Evolutionary conservation across 2,329 filamentous ascomycete genomes (phyloP).

Genomic region (Trichoderma koningii): DNA sequence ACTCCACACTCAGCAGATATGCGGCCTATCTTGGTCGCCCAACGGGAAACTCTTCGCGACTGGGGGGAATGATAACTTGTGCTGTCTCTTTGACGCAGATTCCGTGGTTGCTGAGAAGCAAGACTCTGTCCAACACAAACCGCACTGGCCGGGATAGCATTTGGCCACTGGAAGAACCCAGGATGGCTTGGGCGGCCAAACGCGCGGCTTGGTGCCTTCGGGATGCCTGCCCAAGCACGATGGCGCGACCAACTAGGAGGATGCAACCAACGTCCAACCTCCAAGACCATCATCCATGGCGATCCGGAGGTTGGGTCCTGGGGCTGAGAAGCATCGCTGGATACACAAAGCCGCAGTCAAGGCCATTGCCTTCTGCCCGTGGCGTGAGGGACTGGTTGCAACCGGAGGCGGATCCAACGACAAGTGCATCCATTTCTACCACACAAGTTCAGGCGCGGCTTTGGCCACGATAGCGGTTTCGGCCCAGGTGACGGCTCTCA

Average conservation of each 20-base stretch:
- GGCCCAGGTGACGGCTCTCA: constrained; percentile 88
- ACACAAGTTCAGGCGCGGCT: constrained; percentile 77
- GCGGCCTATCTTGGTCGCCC: constrained; percentile 84
- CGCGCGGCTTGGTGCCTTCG: neutral
- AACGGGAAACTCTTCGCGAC: constrained; percentile 78
- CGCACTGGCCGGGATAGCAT: constrained; percentile 12
- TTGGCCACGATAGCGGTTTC: constrained; percentile 90
- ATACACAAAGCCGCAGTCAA: constrained; percentile 87
- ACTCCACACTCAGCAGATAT: constrained; percentile 86
- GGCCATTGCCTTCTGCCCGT: constrained; percentile 94
- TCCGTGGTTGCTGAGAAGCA: constrained; percentile 50
- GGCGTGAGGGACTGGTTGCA: constrained; percentile 83
- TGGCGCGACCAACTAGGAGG: constrained; percentile 18
- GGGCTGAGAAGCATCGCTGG: constrained; percentile 71
- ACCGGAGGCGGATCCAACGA: constrained; percentile 94
- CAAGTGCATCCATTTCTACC: constrained; percentile 94
- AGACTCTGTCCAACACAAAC: neutral
- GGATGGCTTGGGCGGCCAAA: neutral
- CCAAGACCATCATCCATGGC: constrained; percentile 38
- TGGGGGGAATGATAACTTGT: constrained; percentile 89
- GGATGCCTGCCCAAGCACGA: neutral
- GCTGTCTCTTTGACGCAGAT: constrained; percentile 74
- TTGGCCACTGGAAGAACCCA: neutral
- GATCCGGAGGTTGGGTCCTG: constrained; percentile 53
- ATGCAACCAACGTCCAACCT: constrained; percentile 36